Evolutionary conservation across 345 rosid species (phyloP).

Genomic region (Melaleuca quinquenervia): DNA sequence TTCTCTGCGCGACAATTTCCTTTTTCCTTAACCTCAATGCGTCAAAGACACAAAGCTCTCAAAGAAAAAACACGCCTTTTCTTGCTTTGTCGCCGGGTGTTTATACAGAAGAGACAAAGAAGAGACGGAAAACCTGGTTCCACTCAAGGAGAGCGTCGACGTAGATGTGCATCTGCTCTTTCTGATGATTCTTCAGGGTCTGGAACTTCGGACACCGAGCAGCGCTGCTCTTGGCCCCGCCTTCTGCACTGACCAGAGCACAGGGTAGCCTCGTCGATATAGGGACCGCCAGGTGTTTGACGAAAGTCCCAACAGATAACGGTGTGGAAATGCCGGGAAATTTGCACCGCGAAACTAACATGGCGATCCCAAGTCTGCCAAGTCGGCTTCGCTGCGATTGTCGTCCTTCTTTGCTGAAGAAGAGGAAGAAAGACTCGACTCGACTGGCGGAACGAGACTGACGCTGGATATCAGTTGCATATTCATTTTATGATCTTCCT

Average conservation of each 20-base stretch:
- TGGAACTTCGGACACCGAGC: constrained; percentile 22
- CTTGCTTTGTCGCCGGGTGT: background rate
- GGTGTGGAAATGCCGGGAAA: constrained; percentile 6
- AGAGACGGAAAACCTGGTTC: constrained; percentile 52
- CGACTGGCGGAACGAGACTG: background rate
- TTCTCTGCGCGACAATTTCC: constrained; percentile 30
- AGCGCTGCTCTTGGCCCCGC: background rate
- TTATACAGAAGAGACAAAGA: background rate
- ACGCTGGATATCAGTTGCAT: background rate
- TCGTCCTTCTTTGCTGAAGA: background rate
- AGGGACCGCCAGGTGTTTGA: constrained; percentile 52
- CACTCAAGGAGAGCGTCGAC: constrained; percentile 66
- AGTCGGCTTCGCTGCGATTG: background rate
- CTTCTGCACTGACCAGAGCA: background rate
- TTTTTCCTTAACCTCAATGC: background rate
- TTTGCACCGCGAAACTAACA: constrained; percentile 4
- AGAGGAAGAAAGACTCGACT: background rate
- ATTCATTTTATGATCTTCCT: background rate
- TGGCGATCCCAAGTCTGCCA: background rate
- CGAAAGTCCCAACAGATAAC: constrained; percentile 39
- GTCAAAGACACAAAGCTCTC: background rate
- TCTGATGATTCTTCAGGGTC: constrained; percentile 39
- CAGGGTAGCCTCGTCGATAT: constrained; percentile 4
- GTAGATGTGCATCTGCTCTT: constrained; percentile 52
- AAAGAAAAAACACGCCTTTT: background rate